Percentiles rank a stretch among this genome's conserved stretches.
phyloP scores from a whole-genome alignment of 108 stramenopile genomes.

The Fragilaria crotonensis region DNA sequence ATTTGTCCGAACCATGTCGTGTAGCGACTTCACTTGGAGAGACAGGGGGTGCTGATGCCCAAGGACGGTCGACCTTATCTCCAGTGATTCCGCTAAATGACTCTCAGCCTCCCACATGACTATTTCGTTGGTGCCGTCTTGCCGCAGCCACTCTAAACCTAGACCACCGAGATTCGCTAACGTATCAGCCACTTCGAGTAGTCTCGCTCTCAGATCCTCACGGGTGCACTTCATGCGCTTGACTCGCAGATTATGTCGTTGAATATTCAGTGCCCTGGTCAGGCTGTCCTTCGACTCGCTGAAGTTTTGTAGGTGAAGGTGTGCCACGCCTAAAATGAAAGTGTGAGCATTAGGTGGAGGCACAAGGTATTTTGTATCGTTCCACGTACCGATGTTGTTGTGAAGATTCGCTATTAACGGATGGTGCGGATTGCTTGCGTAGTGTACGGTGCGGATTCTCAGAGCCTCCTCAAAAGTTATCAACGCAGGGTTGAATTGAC shows the following conservation, averaged over 20 bases:
- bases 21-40: constrained; percentile 16
- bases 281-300: constrained; percentile 18
- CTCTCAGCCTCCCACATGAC: constrained; percentile 27
- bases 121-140: constrained; percentile 29
- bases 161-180: constrained; percentile 53
- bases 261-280: constrained; percentile 42
- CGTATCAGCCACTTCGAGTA: constrained; percentile 47
- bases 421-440: constrained; percentile 26
- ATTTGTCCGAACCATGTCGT: neutral
- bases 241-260: constrained; percentile 13
- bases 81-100: constrained; percentile 41
- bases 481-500: constrained; percentile 38
- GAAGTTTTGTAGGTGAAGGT: constrained; percentile 44
- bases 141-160: constrained; percentile 48
- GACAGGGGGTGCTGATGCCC: constrained; percentile 31
- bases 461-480: constrained; percentile 49
- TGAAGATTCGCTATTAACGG: constrained; percentile 46
- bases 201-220: neutral
- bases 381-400: constrained; percentile 53
- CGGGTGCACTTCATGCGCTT: neutral
- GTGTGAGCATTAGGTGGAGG: neutral
- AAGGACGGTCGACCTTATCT: constrained; percentile 33
- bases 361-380: neutral
- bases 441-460: constrained; percentile 31
- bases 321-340: neutral